Evolutionary conservation across 2,329 filamentous ascomycete genomes (phyloP), one percentile per base, ranked within the genome.

Genomic region (Sclerotiophoma versabilis): DNA sequence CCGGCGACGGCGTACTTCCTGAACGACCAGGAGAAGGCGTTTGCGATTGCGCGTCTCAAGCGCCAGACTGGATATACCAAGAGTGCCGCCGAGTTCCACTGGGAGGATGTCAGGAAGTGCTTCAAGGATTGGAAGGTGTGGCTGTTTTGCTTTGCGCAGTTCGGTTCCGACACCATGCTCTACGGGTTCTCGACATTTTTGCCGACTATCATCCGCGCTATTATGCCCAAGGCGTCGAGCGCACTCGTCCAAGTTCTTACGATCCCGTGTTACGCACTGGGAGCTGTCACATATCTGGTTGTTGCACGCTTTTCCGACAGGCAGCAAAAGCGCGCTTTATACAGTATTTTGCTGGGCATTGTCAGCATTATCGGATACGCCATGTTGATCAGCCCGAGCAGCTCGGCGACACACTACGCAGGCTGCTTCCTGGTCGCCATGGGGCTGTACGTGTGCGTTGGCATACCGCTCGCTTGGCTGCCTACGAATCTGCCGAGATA

Each of bases 121-220:
- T 84, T 90, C 55, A 82, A 79, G 59, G 90, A 93, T 73, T 92
- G 88, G 88, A 92, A 89, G 70, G 84, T 91, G 20, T 91, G 87
- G 81, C 76, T 82, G 1, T 92, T 92, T 69, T 87, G 82, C 59
- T 72, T 85, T 30, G 88, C 80, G 5, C 88, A 91, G 70, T 92
- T 92, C 67, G 88, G 89, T 4, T 81, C 83, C 14, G 88, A 92
- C 65, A 90, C 87, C 1, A 89, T 92, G 84, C 80, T 93, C 0
- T 93, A 93, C 66, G 88, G 89, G 4, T 92, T 87, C 72, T 88
- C 86, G 43, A 92, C 88, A 0, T 93, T 93, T 68, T 76, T 93
- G 37, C 90, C 90, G 0, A 92, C 89, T 4, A 93, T 93, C 60
- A 91, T 93, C 71, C 79, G 84, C 34, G 86, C 83, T 4, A 83